phyloP scores from a whole-genome alignment of 2,329 filamentous ascomycete genomes.

The Cytospora piceicola region DNA sequence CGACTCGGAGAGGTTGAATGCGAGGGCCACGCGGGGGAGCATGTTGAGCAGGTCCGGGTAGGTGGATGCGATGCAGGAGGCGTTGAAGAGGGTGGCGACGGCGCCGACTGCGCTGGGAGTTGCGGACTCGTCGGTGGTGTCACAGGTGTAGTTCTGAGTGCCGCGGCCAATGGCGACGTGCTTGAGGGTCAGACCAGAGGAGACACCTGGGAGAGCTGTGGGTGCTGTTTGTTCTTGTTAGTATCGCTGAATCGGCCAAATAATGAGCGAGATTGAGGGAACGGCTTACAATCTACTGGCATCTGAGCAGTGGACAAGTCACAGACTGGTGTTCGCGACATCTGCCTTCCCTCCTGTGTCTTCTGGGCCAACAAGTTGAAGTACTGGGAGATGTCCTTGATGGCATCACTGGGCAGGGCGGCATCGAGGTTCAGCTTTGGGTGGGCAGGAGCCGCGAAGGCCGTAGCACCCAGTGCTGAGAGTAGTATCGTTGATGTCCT shows the following conservation, averaged over 20 bases:
- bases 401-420: constrained; percentile 43
- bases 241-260: constrained; percentile 20
- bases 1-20: constrained; percentile 59
- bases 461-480: constrained; percentile 49
- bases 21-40: constrained; percentile 70
- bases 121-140: constrained; percentile 59
- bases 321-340: constrained; percentile 51
- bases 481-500: constrained; percentile 52
- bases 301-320: constrained; percentile 58
- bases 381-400: constrained; percentile 60
- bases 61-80: constrained; percentile 74
- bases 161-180: constrained; percentile 87
- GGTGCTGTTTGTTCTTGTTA: constrained; percentile 49
- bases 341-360: constrained; percentile 51
- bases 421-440: constrained; percentile 49
- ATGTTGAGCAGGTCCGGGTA: constrained; percentile 68
- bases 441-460: constrained; percentile 51
- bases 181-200: constrained; percentile 64
- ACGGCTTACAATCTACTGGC: constrained; percentile 39
- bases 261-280: constrained; percentile 38
- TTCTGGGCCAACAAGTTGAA: constrained; percentile 64
- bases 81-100: constrained; percentile 84
- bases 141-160: constrained; percentile 93
- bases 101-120: constrained; percentile 72
- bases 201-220: constrained; percentile 62